These are phyloP conservation scores for Lentinula aciculospora DNA, from an alignment of 768 basidiomycete species.

Conservation along the genomic window DNA sequence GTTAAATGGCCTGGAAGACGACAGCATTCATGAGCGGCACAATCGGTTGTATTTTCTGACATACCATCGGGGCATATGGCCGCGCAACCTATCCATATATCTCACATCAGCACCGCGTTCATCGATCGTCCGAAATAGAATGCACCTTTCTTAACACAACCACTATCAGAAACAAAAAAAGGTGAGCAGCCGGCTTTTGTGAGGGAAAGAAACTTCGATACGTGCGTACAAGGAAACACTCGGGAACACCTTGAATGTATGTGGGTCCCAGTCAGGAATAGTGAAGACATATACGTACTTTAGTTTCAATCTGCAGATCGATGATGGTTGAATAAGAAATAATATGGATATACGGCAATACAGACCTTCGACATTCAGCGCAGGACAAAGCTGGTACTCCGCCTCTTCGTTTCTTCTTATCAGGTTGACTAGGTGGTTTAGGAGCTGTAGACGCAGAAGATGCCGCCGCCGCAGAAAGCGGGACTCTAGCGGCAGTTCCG, in stretches of 20 bases:
- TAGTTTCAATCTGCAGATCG: neutral
- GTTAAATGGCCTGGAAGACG: conserved; percentile 50
- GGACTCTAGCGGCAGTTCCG: conserved; percentile 6
- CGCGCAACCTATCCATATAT: conserved; percentile 30
- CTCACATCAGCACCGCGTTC: conserved; percentile 11
- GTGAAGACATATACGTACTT: neutral
- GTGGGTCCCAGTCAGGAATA: neutral
- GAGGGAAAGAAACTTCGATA: conserved; percentile 5
- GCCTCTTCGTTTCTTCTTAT: conserved; percentile 4
- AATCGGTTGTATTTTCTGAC: conserved; percentile 4
- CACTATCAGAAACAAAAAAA: conserved; percentile 24
- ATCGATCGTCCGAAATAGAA: neutral
- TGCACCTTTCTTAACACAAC: conserved; percentile 49
- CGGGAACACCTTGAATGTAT: conserved; percentile 22
- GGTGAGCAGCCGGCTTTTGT: conserved; percentile 3
- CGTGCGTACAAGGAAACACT: conserved; percentile 60
- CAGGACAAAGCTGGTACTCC: conserved; percentile 4
- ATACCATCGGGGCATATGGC: conserved; percentile 65
- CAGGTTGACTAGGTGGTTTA: conserved; percentile 3
- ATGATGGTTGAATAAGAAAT: neutral
- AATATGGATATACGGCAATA: neutral
- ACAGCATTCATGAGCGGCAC: conserved; percentile 5
- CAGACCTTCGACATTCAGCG: conserved; percentile 4
- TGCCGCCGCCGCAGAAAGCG: conserved; percentile 5
- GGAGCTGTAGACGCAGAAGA: neutral